A percentile compares a stretch with the other conserved stretches of the same genome.
Evolutionary conservation across 352 stramenopile genomes (phyloP).

Genomic region (Phytophthora ohioensis): DNA sequence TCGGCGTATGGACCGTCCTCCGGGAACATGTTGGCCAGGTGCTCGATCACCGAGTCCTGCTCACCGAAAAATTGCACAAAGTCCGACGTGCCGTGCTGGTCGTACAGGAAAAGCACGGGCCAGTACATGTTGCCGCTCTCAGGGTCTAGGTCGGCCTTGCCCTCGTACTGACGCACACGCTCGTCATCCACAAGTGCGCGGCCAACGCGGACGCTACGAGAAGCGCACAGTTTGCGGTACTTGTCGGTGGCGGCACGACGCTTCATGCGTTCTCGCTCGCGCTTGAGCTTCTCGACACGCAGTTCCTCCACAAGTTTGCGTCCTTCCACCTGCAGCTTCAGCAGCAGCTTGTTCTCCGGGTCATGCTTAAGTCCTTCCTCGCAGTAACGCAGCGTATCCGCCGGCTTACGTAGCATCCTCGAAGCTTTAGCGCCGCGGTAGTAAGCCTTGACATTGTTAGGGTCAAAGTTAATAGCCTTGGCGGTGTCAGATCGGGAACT

Average conservation of each 20-base stretch:
- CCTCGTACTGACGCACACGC: conserved; percentile 83
- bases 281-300: conserved; percentile 67
- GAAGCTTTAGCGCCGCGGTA: conserved; percentile 89
- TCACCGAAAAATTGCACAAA: conserved; percentile 87
- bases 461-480: conserved; percentile 73
- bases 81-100: conserved; percentile 86
- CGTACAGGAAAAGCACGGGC: conserved; percentile 88
- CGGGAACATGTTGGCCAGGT: conserved; percentile 91
- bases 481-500: conserved; percentile 85
- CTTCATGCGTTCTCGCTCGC: conserved; percentile 76
- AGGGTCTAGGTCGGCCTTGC: conserved; percentile 77
- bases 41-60: conserved; percentile 83
- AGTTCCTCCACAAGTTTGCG: conserved; percentile 68
- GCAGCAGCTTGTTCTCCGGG: conserved; percentile 79
- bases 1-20: conserved; percentile 86
- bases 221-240: conserved; percentile 77
- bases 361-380: conserved; percentile 78
- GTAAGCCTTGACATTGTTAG: conserved; percentile 84
- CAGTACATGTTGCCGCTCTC: conserved; percentile 75
- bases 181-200: conserved; percentile 82
- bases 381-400: conserved; percentile 86
- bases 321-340: conserved; percentile 75
- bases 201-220: conserved; percentile 74
- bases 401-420: conserved; percentile 76
- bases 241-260: conserved; percentile 72